A percentile compares a stretch with the other conserved stretches of the same genome.
Conservation (phyloP, 148 eudicot species). For the Oxyria digyna region DNA sequence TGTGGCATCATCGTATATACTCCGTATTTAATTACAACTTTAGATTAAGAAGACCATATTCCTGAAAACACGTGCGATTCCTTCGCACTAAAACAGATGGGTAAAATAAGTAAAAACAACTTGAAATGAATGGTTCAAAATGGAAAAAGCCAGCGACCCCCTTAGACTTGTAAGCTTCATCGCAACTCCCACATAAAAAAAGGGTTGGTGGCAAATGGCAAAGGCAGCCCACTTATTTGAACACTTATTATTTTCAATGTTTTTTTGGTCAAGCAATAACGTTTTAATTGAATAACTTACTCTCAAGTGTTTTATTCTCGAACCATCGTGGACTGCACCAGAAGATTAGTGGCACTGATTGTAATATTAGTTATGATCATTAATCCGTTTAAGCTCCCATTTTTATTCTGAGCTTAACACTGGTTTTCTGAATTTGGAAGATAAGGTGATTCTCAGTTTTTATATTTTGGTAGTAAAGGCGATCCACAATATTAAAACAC, state of each 20-base stretch:
- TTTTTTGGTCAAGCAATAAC: not conserved
- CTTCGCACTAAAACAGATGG: not conserved
- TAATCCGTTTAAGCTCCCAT: not conserved
- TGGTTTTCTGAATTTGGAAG: not conserved
- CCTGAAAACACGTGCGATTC: not conserved
- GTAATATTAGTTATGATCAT: not conserved
- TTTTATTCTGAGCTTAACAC: not conserved
- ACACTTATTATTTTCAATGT: not conserved
- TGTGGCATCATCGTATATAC: not conserved
- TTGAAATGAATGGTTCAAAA: not conserved
- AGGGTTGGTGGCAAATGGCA: conserved; percentile 6
- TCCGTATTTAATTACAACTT: not conserved
- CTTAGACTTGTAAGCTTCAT: not conserved
- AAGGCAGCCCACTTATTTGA: conserved; percentile 1
- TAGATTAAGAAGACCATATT: not conserved
- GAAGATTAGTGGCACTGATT: not conserved
- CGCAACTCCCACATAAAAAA: not conserved
- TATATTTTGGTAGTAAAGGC: not conserved
- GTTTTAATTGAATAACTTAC: not conserved
- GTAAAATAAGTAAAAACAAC: not conserved
- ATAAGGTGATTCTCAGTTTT: not conserved
- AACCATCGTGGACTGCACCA: not conserved
- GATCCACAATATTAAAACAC: not conserved
- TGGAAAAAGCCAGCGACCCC: conserved; percentile 1
- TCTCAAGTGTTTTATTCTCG: not conserved